These are phyloP conservation scores for Sporisorium reilianum DNA, from an alignment of 1,284 basidiomycete genomes.

Conservation along the genomic window DNA sequence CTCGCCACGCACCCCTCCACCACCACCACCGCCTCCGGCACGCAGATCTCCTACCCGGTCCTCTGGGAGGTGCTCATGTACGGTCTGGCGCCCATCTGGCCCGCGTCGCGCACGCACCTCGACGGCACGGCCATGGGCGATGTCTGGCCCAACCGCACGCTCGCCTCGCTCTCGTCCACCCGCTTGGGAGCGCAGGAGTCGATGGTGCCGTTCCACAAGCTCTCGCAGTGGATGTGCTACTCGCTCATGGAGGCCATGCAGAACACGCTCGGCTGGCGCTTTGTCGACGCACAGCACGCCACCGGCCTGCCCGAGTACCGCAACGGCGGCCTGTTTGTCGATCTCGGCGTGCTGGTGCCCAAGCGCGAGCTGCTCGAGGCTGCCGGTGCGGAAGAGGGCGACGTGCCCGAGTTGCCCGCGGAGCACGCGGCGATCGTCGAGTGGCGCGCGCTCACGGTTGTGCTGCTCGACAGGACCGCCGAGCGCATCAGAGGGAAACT, in stretches of 20 bases:
- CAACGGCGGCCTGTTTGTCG: constrained; percentile 80
- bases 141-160: constrained; percentile 78
- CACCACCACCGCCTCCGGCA: constrained; percentile 34
- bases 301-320: constrained; percentile 71
- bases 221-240: constrained; percentile 79
- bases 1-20: constrained; percentile 71
- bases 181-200: constrained; percentile 51
- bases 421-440: constrained; percentile 92
- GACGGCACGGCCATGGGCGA: constrained; percentile 82
- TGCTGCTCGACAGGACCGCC: constrained; percentile 74
- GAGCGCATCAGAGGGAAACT: constrained; percentile 34
- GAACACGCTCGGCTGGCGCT: constrained; percentile 78
- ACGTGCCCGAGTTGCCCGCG: constrained; percentile 72
- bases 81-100: constrained; percentile 89
- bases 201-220: constrained; percentile 93
- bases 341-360: constrained; percentile 74
- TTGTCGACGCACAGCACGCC: constrained; percentile 80
- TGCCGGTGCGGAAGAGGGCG: constrained; percentile 70
- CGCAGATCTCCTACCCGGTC: constrained; percentile 28
- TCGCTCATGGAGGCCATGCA: constrained; percentile 58
- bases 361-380: constrained; percentile 69
- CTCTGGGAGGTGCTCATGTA: constrained; percentile 87
- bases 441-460: constrained; percentile 94
- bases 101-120: constrained; percentile 77
- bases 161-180: constrained; percentile 3